Conservation (phyloP, 441 rosid genomes). For the Croton laevigatus region DNA sequence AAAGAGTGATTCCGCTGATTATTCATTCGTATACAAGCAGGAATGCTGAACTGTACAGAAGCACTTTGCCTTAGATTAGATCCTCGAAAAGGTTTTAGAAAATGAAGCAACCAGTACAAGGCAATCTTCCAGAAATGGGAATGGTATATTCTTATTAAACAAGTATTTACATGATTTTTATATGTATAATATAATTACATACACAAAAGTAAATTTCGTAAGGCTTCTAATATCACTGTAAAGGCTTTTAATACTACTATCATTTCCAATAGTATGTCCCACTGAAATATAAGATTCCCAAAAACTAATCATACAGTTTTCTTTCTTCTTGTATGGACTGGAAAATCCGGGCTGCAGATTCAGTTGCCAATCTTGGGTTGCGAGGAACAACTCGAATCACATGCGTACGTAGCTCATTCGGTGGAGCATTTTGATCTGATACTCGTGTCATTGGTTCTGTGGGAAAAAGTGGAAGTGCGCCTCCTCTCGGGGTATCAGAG, state of each 20-base stretch:
- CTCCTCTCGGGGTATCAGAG: constrained; percentile 33
- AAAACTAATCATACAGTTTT: constrained; percentile 42
- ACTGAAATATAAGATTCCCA: background rate
- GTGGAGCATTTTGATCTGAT: constrained; percentile 39
- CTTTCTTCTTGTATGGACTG: constrained; percentile 83
- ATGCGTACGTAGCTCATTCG: constrained; percentile 27
- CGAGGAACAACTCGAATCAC: constrained; percentile 85
- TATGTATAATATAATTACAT: background rate
- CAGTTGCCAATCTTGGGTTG: constrained; percentile 68
- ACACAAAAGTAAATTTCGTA: constrained; percentile 14
- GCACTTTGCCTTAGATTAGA: no score
- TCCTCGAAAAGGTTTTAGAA: no score
- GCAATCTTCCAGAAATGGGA: background rate
- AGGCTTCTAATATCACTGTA: background rate
- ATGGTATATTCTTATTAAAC: background rate
- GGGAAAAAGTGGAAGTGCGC: constrained; percentile 51
- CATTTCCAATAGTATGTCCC: background rate
- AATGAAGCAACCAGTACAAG: background rate
- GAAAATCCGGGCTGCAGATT: constrained; percentile 83
- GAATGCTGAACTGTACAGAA: no score
- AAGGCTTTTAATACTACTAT: background rate
- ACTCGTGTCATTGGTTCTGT: constrained; percentile 27
- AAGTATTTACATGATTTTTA: constrained; percentile 19
- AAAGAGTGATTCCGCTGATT: no score
- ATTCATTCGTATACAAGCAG: no score